Conservation (phyloP, 148 eudicot genomes). For the Diospyros kaki region DNA sequence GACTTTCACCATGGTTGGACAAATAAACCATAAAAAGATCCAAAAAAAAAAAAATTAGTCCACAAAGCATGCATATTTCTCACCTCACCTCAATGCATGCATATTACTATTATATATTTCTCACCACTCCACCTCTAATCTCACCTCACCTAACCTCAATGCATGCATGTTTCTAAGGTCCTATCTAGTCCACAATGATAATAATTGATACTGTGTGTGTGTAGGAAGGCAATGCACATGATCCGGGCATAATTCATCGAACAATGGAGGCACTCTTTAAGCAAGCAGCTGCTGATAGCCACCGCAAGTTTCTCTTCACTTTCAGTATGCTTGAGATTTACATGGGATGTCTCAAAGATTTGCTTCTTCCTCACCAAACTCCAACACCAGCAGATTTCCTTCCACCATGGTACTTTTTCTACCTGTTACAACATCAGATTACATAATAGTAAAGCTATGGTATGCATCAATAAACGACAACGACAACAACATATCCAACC, state of each 20-base stretch:
- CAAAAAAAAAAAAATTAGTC: neutral
- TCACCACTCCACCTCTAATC: too few species aligned
- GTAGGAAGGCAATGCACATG: slow-evolving; percentile 17
- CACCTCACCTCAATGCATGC: too few species aligned
- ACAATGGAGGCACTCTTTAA: slow-evolving; percentile 16
- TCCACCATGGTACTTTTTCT: slow-evolving; percentile 14
- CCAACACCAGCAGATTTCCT: slow-evolving; percentile 3
- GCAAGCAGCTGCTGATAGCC: slow-evolving; percentile 19
- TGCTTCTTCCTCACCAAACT: slow-evolving; percentile 15
- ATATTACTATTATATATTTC: neutral
- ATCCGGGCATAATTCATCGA: slow-evolving; percentile 19
- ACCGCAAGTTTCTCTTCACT: slow-evolving; percentile 8
- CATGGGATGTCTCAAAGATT: slow-evolving; percentile 22
- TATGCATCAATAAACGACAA: too few species aligned
- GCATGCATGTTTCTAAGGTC: neutral
- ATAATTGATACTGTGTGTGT: too few species aligned
- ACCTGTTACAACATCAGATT: too few species aligned
- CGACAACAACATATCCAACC: too few species aligned
- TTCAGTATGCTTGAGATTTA: slow-evolving; percentile 29
- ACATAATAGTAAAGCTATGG: too few species aligned
- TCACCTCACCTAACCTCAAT: too few species aligned
- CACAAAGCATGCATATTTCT: neutral
- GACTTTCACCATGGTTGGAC: slow-evolving; percentile 19
- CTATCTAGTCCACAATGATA: too few species aligned
- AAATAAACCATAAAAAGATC: neutral